Conservation (phyloP, 768 basidiomycete genomes). For the Agaricus subrufescens region DNA sequence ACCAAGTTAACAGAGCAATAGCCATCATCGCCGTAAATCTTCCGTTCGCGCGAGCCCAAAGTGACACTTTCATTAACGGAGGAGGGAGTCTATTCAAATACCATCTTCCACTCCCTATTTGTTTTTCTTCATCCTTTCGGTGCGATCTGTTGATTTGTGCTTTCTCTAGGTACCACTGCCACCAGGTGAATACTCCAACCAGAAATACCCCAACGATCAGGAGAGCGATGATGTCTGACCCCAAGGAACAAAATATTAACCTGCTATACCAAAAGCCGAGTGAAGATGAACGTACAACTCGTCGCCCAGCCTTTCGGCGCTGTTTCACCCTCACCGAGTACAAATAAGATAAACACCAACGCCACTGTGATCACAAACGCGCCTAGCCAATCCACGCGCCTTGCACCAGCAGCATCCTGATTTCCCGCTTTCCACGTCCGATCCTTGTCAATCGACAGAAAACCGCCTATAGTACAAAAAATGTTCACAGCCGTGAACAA, state of each 20-base stretch:
- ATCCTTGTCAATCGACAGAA: slow-evolving; percentile 62
- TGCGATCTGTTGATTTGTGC: slow-evolving; percentile 18
- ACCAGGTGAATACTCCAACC: slow-evolving; percentile 51
- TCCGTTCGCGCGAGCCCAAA: slow-evolving; percentile 63
- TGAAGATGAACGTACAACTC: slow-evolving; percentile 17
- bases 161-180: slow-evolving; percentile 63
- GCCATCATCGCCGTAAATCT: slow-evolving; percentile 55
- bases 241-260: not conserved
- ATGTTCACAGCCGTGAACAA: slow-evolving; percentile 53
- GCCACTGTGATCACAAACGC: slow-evolving; percentile 59
- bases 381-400: slow-evolving; percentile 75
- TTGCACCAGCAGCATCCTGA: slow-evolving; percentile 34
- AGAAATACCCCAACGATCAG: slow-evolving; percentile 59
- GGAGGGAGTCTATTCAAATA: slow-evolving; percentile 31
- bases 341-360: slow-evolving; percentile 67
- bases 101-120: not conserved
- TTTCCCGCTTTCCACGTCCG: not conserved
- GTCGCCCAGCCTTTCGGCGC: slow-evolving; percentile 61
- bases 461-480: slow-evolving; percentile 46
- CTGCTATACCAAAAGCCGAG: slow-evolving; percentile 13
- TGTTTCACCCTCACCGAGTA: slow-evolving; percentile 60
- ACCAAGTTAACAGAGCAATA: slow-evolving; percentile 65
- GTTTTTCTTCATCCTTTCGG: too few relatives aligned
- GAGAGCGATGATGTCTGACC: slow-evolving; percentile 65
- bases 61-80: slow-evolving; percentile 57